Base-by-base conservation (phyloP, 352 stramenopile species). In the Globisporangium middletonii region DNA sequence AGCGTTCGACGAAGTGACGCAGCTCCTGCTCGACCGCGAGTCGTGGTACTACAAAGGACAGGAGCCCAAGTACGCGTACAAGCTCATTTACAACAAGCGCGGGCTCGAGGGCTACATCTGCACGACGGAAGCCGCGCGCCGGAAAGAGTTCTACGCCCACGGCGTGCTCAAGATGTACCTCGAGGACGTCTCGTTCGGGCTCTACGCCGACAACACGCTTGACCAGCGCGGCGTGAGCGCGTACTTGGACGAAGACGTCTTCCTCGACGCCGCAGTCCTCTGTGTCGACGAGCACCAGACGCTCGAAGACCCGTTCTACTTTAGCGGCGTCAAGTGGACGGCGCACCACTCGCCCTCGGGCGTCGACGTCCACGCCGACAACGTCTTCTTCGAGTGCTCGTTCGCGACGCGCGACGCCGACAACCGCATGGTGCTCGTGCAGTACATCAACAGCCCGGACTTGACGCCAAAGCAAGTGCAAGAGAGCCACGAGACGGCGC, bases 281-380 rank as follows among this genome's bases (percentile, higher is more conserved):
- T 55, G 70, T 19, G 58, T 77, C 5, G 50, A 64, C n/a, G 78
- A 86, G 64, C 51, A 45, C 0, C 47, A 67, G 48, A 59, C 70
- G n/a, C 51, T 64, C 27, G 65, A 71, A 0, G 69, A 74, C 37
- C 63, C 71, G 53, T 85, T 88, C 62, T 71, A 71, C 13, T 86
- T 85, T 55, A 70, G 71, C 2, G 78, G 78, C 5, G 68, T 85
- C 53, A 83, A 83, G 59, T 88, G 75, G 75, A 16, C 41, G 2
- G 47, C 46, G 12, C 19, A 6, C 12, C 15, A 23, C 16, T 55
- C 47, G 11, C 55, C 55, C 2, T 2, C 26, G 0, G 55, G 49
- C 18, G 46, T 61, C 7, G 18, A 19, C 18, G 41, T 33, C 16
- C 46, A 49, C 7, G 27, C 47, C 5, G 57, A 63, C 48, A 46